A percentile compares a stretch with the other conserved stretches of the same genome.
Evolutionary conservation across 352 stramenopile genomes (phyloP).

Genomic region (Phytophthora pisi): DNA sequence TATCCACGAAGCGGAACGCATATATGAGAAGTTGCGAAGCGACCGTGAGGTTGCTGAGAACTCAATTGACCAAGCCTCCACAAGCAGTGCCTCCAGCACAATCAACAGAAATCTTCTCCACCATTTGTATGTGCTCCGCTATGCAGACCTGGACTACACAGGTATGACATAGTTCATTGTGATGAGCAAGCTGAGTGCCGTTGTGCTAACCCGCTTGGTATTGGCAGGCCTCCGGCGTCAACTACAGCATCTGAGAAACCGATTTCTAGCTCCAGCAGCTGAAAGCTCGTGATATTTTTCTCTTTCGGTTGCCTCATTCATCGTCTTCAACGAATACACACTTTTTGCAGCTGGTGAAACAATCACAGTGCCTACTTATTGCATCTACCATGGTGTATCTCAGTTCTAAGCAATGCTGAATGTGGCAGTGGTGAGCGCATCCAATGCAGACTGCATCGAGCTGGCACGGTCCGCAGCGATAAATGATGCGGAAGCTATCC

Average conservation of each 20-base stretch:
- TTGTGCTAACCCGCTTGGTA: not conserved
- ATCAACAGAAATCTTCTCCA: constrained; percentile 69
- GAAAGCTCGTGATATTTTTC: constrained; percentile 12
- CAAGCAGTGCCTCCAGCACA: constrained; percentile 14
- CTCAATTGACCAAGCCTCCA: constrained; percentile 9
- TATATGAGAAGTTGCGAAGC: constrained; percentile 43
- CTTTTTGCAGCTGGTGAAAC: constrained; percentile 39
- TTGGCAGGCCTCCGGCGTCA: constrained; percentile 58
- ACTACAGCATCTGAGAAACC: constrained; percentile 69
- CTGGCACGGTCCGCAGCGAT: constrained; percentile 60
- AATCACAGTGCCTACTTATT: constrained; percentile 60
- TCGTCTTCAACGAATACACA: constrained; percentile 38
- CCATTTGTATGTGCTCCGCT: constrained; percentile 74
- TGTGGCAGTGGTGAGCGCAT: constrained; percentile 70
- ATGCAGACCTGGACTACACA: constrained; percentile 58
- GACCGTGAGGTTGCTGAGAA: constrained; percentile 29
- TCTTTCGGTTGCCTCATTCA: constrained; percentile 1
- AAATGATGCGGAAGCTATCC: constrained; percentile 78
- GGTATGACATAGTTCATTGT: constrained; percentile 30
- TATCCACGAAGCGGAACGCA: constrained; percentile 58
- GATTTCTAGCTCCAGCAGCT: constrained; percentile 43
- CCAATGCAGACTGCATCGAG: constrained; percentile 64
- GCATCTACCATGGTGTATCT: constrained; percentile 61
- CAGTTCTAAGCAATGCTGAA: constrained; percentile 66
- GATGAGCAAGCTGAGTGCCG: not conserved